phyloP scores from a whole-genome alignment of 352 stramenopile genomes.

The Phytophthora fragariae region DNA sequence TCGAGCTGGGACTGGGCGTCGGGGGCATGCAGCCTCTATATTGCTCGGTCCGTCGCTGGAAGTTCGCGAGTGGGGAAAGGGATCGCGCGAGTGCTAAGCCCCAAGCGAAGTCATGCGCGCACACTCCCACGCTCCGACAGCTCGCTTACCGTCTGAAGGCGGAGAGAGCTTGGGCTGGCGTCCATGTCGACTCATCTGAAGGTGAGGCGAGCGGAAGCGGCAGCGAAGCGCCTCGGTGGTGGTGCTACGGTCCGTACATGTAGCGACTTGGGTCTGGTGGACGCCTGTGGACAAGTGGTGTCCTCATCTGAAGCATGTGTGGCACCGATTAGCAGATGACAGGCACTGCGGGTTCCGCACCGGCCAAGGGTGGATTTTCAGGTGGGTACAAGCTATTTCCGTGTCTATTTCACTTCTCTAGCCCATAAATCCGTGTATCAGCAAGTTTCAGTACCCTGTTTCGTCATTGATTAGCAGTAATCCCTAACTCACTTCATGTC shows the following conservation, averaged over 20 bases:
- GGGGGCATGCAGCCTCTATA: conserved; percentile 7
- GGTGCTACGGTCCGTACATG: no score
- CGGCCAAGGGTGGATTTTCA: conserved; percentile 19
- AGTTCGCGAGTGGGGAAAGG: conserved; percentile 23
- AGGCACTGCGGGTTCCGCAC: no score
- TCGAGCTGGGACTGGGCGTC: conserved; percentile 18
- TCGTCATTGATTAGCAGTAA: no score
- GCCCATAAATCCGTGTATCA: neutral
- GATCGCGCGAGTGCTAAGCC: conserved; percentile 3
- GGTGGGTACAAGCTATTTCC: conserved; percentile 10
- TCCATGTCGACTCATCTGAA: no score
- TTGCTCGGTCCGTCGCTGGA: conserved; percentile 9
- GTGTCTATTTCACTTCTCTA: neutral
- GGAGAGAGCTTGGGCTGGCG: no score
- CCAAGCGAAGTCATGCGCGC: neutral
- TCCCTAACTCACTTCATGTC: neutral
- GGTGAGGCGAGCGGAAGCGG: no score
- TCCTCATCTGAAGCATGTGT: no score
- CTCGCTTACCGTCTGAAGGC: neutral
- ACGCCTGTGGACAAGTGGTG: neutral
- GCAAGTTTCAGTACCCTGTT: no score
- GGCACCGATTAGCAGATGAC: no score
- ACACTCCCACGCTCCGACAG: conserved; percentile 21
- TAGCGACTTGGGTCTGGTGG: neutral
- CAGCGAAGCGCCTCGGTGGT: conserved; percentile 1